Evolutionary conservation across 371 early-diverging fungal genomes (phyloP).

Genomic region (Furculomyces boomerangus): DNA sequence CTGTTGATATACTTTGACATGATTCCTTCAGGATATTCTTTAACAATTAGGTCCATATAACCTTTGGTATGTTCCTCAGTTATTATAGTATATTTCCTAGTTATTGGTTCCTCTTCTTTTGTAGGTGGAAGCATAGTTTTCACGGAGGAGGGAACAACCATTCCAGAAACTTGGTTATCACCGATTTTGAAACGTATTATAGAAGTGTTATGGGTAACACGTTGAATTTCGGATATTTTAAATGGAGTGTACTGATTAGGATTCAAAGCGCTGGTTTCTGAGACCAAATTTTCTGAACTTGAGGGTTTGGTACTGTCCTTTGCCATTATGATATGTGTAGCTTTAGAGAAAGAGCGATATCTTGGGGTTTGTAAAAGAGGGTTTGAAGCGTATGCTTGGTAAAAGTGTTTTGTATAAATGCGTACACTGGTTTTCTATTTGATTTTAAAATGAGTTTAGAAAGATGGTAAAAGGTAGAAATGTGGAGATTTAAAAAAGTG

Average conservation of each 20-base stretch:
- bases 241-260: constrained; percentile 47
- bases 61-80: constrained; percentile 46
- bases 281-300: too few relatives aligned
- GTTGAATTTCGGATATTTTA: constrained; percentile 37
- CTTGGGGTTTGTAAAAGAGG: too few relatives aligned
- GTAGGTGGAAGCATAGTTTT: constrained; percentile 35
- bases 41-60: constrained; percentile 76
- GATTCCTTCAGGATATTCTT: constrained; percentile 37
- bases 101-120: constrained; percentile 32
- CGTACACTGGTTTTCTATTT: too few relatives aligned
- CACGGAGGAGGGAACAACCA: constrained; percentile 66
- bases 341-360: too few relatives aligned
- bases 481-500: too few relatives aligned
- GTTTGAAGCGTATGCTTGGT: too few relatives aligned
- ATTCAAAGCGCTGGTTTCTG: constrained; percentile 45
- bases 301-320: too few relatives aligned
- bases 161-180: constrained; percentile 38
- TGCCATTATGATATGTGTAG: too few relatives aligned
- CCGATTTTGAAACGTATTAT: constrained; percentile 63
- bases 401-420: too few relatives aligned
- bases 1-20: constrained; percentile 60
- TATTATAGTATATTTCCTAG: constrained; percentile 86
- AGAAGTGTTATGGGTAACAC: constrained; percentile 59
- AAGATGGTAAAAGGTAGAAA: too few relatives aligned
- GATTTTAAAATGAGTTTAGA: too few relatives aligned